Evolutionary conservation across 345 rosid species (phyloP).

Genomic region (Carallia brachiata): DNA sequence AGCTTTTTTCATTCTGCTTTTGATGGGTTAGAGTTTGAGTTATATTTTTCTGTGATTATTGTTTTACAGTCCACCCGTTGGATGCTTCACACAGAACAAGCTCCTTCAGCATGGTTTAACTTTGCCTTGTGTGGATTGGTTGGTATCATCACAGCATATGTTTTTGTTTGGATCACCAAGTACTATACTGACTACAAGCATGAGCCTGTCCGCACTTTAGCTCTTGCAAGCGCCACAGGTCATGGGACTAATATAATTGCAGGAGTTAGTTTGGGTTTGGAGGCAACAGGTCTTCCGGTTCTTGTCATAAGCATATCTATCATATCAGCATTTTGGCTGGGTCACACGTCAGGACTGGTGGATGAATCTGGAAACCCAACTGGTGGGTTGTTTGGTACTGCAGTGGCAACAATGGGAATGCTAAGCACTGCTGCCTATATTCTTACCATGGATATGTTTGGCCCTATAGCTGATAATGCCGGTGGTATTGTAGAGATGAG

Average conservation of each 20-base stretch:
- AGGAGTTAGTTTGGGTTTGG: constrained; percentile 97
- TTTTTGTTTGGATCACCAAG: constrained; percentile 88
- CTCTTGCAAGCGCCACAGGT: constrained; percentile 95
- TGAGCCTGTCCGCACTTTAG: constrained; percentile 89
- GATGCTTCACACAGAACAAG: constrained; percentile 96
- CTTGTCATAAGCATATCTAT: constrained; percentile 82
- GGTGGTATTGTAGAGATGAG: constrained; percentile 99
- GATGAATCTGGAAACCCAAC: constrained; percentile 83
- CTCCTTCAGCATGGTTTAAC: constrained; percentile 96
- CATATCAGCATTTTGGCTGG: constrained; percentile 87
- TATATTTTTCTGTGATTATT: constrained; percentile 15
- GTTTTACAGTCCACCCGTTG: constrained; percentile 86
- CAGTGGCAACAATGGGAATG: constrained; percentile 99
- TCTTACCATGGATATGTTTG: constrained; percentile 99
- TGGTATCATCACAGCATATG: constrained; percentile 92
- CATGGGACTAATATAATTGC: constrained; percentile 99
- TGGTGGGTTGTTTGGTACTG: constrained; percentile 98
- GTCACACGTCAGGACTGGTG: constrained; percentile 86
- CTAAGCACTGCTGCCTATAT: constrained; percentile 99
- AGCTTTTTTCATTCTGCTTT: constrained; percentile 4
- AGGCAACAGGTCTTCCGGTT: constrained; percentile 97
- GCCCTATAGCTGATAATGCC: constrained; percentile 99
- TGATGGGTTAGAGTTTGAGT: constrained; percentile 12
- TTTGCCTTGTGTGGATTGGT: constrained; percentile 95
- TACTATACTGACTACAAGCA: constrained; percentile 98